Evolutionary conservation across 2,329 filamentous ascomycete genomes (phyloP).

Genomic region (Aspergillus fischeri): DNA sequence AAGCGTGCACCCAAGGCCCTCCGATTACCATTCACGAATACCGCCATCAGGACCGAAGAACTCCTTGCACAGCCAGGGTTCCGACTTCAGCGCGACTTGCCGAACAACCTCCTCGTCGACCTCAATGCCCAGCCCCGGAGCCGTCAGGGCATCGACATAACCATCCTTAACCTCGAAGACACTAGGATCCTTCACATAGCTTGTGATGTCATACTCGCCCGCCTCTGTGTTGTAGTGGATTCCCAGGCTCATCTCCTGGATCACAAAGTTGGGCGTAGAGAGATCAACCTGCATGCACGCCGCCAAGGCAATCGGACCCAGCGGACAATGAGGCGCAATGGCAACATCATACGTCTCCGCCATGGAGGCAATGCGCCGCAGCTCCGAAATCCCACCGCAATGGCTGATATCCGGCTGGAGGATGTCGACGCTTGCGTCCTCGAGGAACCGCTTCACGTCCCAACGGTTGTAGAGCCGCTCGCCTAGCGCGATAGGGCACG

Average conservation of each 20-base stretch:
- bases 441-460: constrained; percentile 69
- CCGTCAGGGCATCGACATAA: constrained; percentile 57
- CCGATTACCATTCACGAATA: constrained; percentile 62
- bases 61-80: constrained; percentile 62
- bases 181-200: constrained; percentile 61
- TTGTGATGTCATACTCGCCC: constrained; percentile 60
- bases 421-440: constrained; percentile 64
- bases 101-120: constrained; percentile 66
- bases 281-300: constrained; percentile 66
- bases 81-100: constrained; percentile 53
- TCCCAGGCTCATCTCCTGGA: constrained; percentile 73
- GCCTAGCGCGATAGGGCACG: constrained; percentile 65
- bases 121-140: constrained; percentile 65
- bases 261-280: constrained; percentile 61
- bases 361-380: constrained; percentile 65
- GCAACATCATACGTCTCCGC: constrained; percentile 70
- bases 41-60: constrained; percentile 66
- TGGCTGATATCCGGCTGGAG: constrained; percentile 71
- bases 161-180: constrained; percentile 66
- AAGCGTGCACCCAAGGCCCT: not conserved
- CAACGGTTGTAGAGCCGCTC: constrained; percentile 69
- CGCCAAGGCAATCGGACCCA: constrained; percentile 69
- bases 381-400: constrained; percentile 68
- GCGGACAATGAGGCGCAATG: constrained; percentile 68
- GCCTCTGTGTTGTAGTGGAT: constrained; percentile 71